Conservation (phyloP, 495 filamentous ascomycete species). For the Podospora tetraspora region DNA sequence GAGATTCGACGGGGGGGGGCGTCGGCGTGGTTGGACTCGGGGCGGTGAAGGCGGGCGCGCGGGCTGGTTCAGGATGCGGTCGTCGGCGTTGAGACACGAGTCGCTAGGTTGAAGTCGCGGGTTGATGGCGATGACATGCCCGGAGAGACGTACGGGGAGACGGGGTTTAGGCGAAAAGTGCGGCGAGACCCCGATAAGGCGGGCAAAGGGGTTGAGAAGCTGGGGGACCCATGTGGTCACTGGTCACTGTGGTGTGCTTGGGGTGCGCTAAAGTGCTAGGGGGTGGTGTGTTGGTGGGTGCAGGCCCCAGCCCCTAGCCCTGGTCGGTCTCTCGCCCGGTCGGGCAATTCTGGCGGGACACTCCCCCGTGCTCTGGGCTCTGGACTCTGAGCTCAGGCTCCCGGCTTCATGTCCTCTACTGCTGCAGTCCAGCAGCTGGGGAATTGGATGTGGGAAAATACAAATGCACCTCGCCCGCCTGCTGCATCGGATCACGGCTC, state of each 20-base stretch:
- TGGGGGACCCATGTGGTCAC: not conserved
- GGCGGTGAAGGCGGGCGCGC: not conserved
- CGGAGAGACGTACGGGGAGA: not conserved
- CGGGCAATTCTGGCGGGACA: not conserved
- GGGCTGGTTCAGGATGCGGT: not conserved
- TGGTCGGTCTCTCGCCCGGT: not conserved
- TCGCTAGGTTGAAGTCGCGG: not conserved
- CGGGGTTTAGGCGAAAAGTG: slow-evolving; percentile 9
- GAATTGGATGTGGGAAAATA: not conserved
- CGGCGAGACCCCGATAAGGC: not conserved
- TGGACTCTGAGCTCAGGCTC: no score
- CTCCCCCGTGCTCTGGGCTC: not conserved
- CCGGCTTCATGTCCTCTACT: not conserved
- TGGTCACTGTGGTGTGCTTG: not conserved
- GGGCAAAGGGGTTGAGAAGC: not conserved
- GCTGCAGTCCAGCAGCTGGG: not conserved
- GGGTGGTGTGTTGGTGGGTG: not conserved
- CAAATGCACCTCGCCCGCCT: not conserved
- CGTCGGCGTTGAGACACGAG: not conserved
- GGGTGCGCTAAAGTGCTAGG: not conserved
- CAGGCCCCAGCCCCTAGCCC: no score
- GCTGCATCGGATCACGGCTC: not conserved
- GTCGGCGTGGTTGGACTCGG: not conserved
- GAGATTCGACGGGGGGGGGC: not conserved
- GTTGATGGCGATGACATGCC: slow-evolving; percentile 1